Conservation (phyloP, 169 alveolate species). For the Babesia bovis region DNA sequence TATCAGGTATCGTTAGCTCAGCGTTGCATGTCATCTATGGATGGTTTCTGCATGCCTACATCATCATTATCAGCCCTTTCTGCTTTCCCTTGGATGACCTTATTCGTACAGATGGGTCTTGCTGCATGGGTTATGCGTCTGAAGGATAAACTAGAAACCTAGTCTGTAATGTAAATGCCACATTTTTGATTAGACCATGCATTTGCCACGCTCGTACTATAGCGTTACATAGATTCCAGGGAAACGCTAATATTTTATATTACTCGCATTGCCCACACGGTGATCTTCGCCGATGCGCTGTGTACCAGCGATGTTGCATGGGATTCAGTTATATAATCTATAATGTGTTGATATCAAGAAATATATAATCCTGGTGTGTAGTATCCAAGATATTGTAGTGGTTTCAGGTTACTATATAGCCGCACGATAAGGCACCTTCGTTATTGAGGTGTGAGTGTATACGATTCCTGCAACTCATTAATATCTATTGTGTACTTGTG, state of each 20-base stretch:
- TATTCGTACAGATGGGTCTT: conserved; percentile 31
- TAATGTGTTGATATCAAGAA: no score
- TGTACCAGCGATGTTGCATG: not conserved
- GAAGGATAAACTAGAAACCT: conserved; percentile 28
- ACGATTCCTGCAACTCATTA: not conserved
- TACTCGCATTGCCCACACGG: no score
- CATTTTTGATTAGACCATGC: no score
- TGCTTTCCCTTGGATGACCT: conserved; percentile 44
- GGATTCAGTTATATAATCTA: no score
- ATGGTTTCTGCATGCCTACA: conserved; percentile 45
- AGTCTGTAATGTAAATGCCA: no score
- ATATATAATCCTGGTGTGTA: no score
- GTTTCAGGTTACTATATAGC: no score
- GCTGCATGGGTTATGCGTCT: conserved; percentile 26
- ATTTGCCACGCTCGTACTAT: no score
- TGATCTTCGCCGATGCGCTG: not conserved
- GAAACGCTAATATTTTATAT: no score
- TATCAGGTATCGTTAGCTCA: conserved; percentile 47
- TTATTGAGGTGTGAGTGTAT: not conserved
- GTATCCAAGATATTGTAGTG: no score
- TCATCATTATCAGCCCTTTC: conserved; percentile 9
- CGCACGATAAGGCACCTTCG: not conserved
- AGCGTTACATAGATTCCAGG: no score
- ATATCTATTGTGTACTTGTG: conserved; percentile 19
- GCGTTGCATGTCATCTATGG: conserved; percentile 55